Evolutionary conservation across 1,284 basidiomycete genomes (phyloP).

Genomic region (Cutaneotrichosporon sp.): DNA sequence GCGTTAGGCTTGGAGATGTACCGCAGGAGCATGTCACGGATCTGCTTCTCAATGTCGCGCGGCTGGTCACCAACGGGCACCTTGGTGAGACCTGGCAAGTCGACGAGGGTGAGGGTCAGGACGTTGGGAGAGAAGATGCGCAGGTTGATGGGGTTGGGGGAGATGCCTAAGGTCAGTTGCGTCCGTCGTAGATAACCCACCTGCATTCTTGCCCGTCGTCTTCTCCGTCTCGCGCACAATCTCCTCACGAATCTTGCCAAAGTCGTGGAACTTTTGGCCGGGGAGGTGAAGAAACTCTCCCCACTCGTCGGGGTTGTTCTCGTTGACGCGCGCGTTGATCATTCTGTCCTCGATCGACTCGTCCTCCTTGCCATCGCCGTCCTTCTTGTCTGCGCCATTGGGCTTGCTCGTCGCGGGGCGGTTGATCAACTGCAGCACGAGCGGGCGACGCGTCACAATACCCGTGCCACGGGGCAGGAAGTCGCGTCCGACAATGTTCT

Average conservation of each 20-base stretch:
- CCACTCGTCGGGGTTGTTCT: slow-evolving; percentile 89
- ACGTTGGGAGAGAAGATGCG: slow-evolving; percentile 96
- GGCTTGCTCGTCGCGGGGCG: slow-evolving; percentile 56
- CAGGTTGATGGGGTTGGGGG: slow-evolving; percentile 91
- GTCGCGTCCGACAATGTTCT: slow-evolving; percentile 96
- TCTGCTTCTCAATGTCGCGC: slow-evolving; percentile 95
- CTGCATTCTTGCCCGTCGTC: slow-evolving; percentile 93
- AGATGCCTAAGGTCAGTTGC: slow-evolving; percentile 61
- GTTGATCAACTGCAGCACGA: slow-evolving; percentile 93
- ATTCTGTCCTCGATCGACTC: slow-evolving; percentile 31
- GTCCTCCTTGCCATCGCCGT: slow-evolving; percentile 8
- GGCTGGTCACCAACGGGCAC: slow-evolving; percentile 95
- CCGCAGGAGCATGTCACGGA: slow-evolving; percentile 91
- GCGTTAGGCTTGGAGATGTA: slow-evolving; percentile 85
- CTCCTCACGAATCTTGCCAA: slow-evolving; percentile 91
- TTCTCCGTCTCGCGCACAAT: slow-evolving; percentile 95
- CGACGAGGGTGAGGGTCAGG: slow-evolving; percentile 91
- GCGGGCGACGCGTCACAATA: slow-evolving; percentile 81
- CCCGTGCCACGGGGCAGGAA: slow-evolving; percentile 72
- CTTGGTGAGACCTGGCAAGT: slow-evolving; percentile 93
- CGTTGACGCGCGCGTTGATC: slow-evolving; percentile 47
- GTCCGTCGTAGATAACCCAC: slow-evolving; percentile 33
- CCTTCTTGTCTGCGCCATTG: slow-evolving; percentile 49
- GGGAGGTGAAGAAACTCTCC: slow-evolving; percentile 96
- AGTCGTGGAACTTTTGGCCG: slow-evolving; percentile 95